phyloP scores from a whole-genome alignment of 2,329 filamentous ascomycete genomes.

The Coleophoma crateriformis region DNA sequence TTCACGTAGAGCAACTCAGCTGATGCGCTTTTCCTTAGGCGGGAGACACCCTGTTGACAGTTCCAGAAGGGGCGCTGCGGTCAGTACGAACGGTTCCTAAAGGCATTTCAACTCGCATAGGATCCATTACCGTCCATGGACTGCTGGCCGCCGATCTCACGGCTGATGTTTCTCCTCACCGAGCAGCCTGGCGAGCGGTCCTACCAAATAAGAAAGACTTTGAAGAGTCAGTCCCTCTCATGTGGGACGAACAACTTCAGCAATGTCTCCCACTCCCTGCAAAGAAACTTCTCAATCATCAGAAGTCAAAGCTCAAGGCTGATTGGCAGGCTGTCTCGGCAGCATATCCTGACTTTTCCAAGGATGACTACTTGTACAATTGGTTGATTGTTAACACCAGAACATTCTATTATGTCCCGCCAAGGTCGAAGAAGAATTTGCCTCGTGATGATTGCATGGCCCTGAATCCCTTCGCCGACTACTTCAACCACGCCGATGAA shows the following conservation, averaged over 20 bases:
- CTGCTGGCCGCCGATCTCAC: constrained; percentile 66
- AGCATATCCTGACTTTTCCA: constrained; percentile 32
- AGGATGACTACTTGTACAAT: constrained; percentile 42
- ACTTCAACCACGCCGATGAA: constrained; percentile 54
- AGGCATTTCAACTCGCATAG: constrained; percentile 44
- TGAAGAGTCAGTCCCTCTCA: constrained; percentile 46
- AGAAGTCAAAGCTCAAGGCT: constrained; percentile 43
- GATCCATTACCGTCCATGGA: constrained; percentile 59
- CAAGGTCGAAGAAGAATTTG: constrained; percentile 33
- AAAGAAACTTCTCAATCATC: constrained; percentile 43
- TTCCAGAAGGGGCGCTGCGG: constrained; percentile 59
- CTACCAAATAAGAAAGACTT: constrained; percentile 63
- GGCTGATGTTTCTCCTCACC: constrained; percentile 41
- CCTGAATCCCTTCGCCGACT: constrained; percentile 67
- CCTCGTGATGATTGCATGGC: constrained; percentile 55
- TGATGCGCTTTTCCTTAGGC: constrained; percentile 31
- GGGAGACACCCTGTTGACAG: constrained; percentile 55
- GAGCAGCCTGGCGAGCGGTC: constrained; percentile 56
- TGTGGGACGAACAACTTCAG: constrained; percentile 41
- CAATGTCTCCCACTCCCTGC: constrained; percentile 39
- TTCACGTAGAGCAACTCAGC: neutral
- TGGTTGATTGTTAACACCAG: constrained; percentile 59
- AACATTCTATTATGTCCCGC: constrained; percentile 48
- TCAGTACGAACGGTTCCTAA: constrained; percentile 55
- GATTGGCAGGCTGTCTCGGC: constrained; percentile 41